Evolutionary conservation across 2,329 filamentous ascomycete genomes (phyloP).

Genomic region (Diaporthe sp.): DNA sequence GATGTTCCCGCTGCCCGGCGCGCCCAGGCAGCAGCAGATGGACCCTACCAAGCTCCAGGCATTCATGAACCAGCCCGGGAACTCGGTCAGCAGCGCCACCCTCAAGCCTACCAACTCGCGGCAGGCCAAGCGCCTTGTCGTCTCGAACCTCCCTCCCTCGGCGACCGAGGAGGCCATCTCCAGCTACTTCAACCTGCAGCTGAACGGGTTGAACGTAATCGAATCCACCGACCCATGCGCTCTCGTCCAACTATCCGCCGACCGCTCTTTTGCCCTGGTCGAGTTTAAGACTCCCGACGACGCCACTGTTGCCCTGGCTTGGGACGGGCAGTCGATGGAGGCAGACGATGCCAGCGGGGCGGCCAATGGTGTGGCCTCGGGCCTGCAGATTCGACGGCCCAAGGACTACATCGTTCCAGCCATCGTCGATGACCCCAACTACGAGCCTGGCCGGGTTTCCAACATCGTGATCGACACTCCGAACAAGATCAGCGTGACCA

Average conservation of each 20-base stretch:
- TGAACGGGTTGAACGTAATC: slow-evolving; percentile 96
- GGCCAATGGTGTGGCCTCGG: slow-evolving; percentile 63
- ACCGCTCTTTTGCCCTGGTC: slow-evolving; percentile 84
- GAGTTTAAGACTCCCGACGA: slow-evolving; percentile 93
- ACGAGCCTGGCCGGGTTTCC: slow-evolving; percentile 83
- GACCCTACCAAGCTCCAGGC: slow-evolving; percentile 94
- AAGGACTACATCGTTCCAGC: slow-evolving; percentile 98
- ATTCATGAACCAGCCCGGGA: slow-evolving; percentile 91
- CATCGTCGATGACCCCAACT: slow-evolving; percentile 78
- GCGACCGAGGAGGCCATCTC: slow-evolving; percentile 83
- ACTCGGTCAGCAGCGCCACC: slow-evolving; percentile 78
- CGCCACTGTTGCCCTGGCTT: slow-evolving; percentile 89
- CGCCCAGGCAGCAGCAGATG: slow-evolving; percentile 94
- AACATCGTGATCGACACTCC: slow-evolving; percentile 89
- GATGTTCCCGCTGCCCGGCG: slow-evolving; percentile 98
- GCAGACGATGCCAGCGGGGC: slow-evolving; percentile 74
- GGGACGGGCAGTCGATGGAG: slow-evolving; percentile 92
- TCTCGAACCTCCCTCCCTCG: slow-evolving; percentile 82
- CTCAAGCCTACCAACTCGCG: slow-evolving; percentile 94
- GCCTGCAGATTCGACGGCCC: slow-evolving; percentile 85
- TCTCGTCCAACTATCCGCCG: slow-evolving; percentile 84
- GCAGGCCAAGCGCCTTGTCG: slow-evolving; percentile 92
- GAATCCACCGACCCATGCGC: slow-evolving; percentile 87
- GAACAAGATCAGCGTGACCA: slow-evolving; percentile 94
- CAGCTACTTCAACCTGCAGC: slow-evolving; percentile 94